Base-by-base conservation (phyloP, 2,329 filamentous ascomycete genomes). In the Aphanocladium album region DNA sequence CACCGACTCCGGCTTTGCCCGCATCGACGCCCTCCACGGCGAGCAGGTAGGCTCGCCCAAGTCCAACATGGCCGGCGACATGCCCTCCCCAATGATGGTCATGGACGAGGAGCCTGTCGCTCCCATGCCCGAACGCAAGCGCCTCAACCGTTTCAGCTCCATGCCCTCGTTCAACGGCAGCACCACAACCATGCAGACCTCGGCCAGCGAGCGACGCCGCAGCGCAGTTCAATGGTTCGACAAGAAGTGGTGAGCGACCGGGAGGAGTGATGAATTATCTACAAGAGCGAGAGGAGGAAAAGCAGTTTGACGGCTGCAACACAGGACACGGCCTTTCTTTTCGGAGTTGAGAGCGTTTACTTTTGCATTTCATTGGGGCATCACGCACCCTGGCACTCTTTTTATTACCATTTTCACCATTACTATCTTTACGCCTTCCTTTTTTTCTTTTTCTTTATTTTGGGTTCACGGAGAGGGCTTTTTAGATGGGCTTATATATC, bases 91-190 rank as follows among this genome's bases (percentile, higher is more conserved):
- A 23, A 21, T 33, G 19, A 46, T 60, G 27, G 49, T 30, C 37
- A 54, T 51, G 27, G 53, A 41, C 46, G 49, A 61, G 33, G 47
- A 64, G 35, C 58, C 65, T 39, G 54, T 65, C 43, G 52, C 68
- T 3, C 61, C 69, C 9, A 68, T 71, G 53, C 61, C 73, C 41
- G 71, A 74, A 64, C 77, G 80, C 65, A 84, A 83, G 76, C 75
- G 76, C 61, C 64, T 82, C 67, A 81, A 82, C 73, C 76, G 83
- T 56, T 80, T 83, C 73, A 83, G 80, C 62, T 80, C 80, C 27
- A 83, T 85, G 73, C 79, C 83, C 3, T 79, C 79, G 50, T 84
- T 85, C 60, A 79, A 80, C 21, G 65, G 69, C 49, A 64, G 57
- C 49, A 60, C 50, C 19, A 37, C 57, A 19, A 49, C 54, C 5